Evolutionary conservation across 2,329 filamentous ascomycete genomes (phyloP).

Genomic region (Epichloe coenophiala): DNA sequence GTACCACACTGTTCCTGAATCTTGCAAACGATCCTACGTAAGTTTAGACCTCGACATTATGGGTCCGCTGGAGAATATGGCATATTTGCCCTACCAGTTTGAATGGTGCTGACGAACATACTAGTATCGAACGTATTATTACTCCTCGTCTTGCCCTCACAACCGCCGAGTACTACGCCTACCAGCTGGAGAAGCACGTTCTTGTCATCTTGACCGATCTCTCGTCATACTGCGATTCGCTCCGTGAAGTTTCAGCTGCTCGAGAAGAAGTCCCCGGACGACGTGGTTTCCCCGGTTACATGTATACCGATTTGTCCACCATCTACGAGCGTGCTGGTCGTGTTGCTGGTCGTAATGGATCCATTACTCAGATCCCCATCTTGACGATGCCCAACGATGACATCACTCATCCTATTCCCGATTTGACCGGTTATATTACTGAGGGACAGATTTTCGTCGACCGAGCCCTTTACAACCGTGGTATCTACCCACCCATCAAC

Average conservation of each 20-base stretch:
- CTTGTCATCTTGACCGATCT: constrained; percentile 96
- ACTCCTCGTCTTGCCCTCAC: constrained; percentile 95
- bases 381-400: constrained; percentile 99
- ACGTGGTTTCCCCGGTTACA: constrained; percentile 99
- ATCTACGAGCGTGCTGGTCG: constrained; percentile 98
- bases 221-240: constrained; percentile 94
- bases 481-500: constrained; percentile 97
- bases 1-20: constrained; percentile 94
- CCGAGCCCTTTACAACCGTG: constrained; percentile 86
- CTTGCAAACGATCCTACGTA: constrained; percentile 97
- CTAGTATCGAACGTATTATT: constrained; percentile 96
- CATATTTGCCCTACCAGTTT: too few relatives aligned
- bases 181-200: constrained; percentile 99
- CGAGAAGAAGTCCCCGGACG: constrained; percentile 98
- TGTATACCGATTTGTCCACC: constrained; percentile 99
- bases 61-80: too few relatives aligned
- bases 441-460: constrained; percentile 98
- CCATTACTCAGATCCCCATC: constrained; percentile 98
- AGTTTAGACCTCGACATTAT: constrained; percentile 21
- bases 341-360: constrained; percentile 92
- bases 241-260: constrained; percentile 95
- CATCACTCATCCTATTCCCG: constrained; percentile 97
- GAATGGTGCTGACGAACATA: not conserved
- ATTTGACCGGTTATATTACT: constrained; percentile 97
- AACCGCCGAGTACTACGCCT: constrained; percentile 98